phyloP scores from a whole-genome alignment of 192 early-diverging fungal species.

The Podila epicladia region DNA sequence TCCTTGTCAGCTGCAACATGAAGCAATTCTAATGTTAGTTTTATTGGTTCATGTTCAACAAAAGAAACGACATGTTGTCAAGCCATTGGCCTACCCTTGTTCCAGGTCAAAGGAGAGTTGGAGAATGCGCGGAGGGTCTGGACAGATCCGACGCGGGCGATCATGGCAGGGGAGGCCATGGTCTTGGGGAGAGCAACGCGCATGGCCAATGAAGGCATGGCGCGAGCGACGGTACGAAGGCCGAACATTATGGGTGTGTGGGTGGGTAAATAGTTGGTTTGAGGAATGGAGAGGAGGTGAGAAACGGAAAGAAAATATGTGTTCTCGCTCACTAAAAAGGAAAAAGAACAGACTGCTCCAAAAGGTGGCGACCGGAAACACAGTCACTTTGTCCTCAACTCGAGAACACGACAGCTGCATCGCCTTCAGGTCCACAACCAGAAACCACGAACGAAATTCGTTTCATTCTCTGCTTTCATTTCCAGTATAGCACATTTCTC shows the following conservation, averaged over 20 bases:
- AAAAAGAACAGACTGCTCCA: too few relatives aligned
- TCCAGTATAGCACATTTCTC: neutral
- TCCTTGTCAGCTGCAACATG: slow-evolving; percentile 29
- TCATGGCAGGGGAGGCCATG: slow-evolving; percentile 22
- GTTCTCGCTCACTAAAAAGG: neutral
- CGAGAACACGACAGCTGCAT: too few relatives aligned
- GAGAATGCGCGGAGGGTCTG: slow-evolving; percentile 33
- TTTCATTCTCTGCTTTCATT: neutral
- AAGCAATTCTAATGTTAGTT: too few relatives aligned
- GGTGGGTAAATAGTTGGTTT: neutral
- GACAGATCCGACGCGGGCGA: slow-evolving; percentile 34
- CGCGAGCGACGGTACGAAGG: slow-evolving; percentile 44
- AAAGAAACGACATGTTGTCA: too few relatives aligned
- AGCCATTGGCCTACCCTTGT: slow-evolving; percentile 24
- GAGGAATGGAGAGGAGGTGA: neutral
- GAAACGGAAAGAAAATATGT: neutral
- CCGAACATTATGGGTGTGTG: slow-evolving; percentile 23
- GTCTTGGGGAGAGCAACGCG: slow-evolving; percentile 34
- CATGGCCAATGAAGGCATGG: slow-evolving; percentile 50
- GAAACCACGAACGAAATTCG: too few relatives aligned
- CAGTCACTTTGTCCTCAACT: too few relatives aligned
- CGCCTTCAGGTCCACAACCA: too few relatives aligned
- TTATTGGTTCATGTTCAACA: too few relatives aligned
- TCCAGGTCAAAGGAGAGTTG: slow-evolving; percentile 32
- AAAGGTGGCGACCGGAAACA: too few relatives aligned